These are phyloP conservation scores for Myochromella boudieri DNA, from an alignment of 768 basidiomycete genomes.

Conservation along the genomic window DNA sequence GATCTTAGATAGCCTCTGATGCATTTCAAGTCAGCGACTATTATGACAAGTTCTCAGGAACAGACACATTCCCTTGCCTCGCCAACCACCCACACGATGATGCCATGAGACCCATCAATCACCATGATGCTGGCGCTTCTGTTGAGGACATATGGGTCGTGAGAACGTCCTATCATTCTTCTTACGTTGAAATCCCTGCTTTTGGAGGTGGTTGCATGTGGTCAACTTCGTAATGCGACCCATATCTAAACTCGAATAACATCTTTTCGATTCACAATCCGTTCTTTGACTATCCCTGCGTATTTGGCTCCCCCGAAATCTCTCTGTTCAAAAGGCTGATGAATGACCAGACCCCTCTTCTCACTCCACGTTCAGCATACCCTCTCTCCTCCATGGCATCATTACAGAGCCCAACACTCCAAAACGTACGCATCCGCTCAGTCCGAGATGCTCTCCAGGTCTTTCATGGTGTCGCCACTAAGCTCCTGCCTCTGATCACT, in stretches of 20 bases:
- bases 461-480: slow-evolving; percentile 73
- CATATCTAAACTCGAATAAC: slow-evolving; percentile 51
- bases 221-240: slow-evolving; percentile 50
- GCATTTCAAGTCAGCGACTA: slow-evolving; percentile 36
- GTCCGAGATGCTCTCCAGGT: slow-evolving; percentile 81
- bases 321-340: slow-evolving; percentile 27
- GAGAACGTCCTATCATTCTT: slow-evolving; percentile 29
- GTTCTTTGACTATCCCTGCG: slow-evolving; percentile 35
- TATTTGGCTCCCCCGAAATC: slow-evolving; percentile 10
- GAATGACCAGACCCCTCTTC: slow-evolving; percentile 16
- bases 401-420: slow-evolving; percentile 78
- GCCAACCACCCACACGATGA: slow-evolving; percentile 39
- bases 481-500: slow-evolving; percentile 71
- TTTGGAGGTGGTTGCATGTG: slow-evolving; percentile 41
- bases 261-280: slow-evolving; percentile 41
- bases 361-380: slow-evolving; percentile 17
- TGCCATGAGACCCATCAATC: slow-evolving; percentile 31
- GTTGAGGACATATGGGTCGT: slow-evolving; percentile 33
- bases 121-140: slow-evolving; percentile 22
- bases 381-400: slow-evolving; percentile 20
- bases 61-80: slow-evolving; percentile 30
- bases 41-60: slow-evolving; percentile 21
- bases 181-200: slow-evolving; percentile 43
- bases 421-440: slow-evolving; percentile 74
- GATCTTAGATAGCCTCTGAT: slow-evolving; percentile 41